Evolutionary conservation across 202 grass and related monocot species (phyloP).

Genomic region (Eragrostis tef): DNA sequence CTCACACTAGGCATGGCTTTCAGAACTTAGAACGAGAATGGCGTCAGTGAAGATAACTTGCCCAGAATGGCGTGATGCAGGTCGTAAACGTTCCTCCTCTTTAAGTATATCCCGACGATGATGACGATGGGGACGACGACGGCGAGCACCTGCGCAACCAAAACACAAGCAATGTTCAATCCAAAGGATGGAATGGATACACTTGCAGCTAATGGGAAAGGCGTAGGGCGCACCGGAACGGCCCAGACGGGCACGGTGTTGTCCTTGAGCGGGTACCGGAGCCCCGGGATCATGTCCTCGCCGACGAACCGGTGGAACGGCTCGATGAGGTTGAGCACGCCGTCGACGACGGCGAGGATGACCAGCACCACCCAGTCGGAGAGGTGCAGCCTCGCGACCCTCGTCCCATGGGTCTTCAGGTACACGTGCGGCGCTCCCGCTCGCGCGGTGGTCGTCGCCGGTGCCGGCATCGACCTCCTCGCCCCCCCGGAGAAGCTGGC

Average conservation of each 20-base stretch:
- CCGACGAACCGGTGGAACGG: constrained; percentile 93
- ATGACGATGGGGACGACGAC: constrained; percentile 45
- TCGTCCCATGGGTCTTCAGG: constrained; percentile 42
- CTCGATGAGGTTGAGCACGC: constrained; percentile 71
- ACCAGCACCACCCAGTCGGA: constrained; percentile 61
- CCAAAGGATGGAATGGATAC: too few relatives aligned
- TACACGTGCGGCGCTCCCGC: neutral
- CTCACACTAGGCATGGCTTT: too few relatives aligned
- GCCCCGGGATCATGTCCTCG: constrained; percentile 56
- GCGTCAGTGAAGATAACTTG: neutral
- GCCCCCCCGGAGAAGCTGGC: neutral
- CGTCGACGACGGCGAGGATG: constrained; percentile 47
- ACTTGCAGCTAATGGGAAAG: too few relatives aligned
- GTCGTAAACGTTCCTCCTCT: constrained; percentile 66
- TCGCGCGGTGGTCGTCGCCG: neutral
- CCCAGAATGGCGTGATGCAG: constrained; percentile 69
- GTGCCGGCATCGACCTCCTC: neutral
- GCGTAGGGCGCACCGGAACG: constrained; percentile 48
- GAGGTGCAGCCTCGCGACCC: constrained; percentile 52
- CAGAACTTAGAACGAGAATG: neutral
- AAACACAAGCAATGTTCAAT: neutral
- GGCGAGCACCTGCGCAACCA: constrained; percentile 42
- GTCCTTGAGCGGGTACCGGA: constrained; percentile 59
- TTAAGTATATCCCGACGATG: constrained; percentile 58
- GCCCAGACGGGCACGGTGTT: constrained; percentile 78